Conservation (phyloP, 768 basidiomycete species). For the Hemileccinum impolitum region DNA sequence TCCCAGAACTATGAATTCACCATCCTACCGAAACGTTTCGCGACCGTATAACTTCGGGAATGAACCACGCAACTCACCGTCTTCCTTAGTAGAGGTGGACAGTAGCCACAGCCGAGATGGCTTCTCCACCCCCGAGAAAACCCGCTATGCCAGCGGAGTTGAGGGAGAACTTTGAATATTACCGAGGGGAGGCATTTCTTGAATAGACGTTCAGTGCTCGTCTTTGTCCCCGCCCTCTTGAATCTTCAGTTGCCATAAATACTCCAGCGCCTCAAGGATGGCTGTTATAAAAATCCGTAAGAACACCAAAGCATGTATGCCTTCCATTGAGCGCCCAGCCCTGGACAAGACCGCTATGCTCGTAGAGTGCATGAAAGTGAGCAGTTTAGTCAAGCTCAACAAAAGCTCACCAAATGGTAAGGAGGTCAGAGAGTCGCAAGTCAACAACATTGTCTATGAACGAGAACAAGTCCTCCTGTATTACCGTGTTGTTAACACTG, state of each 20-base stretch:
- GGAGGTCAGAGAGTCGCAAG: neutral
- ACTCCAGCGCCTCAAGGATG: neutral
- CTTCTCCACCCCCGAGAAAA: slow-evolving; percentile 36
- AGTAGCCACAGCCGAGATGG: slow-evolving; percentile 33
- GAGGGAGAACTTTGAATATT: slow-evolving; percentile 14
- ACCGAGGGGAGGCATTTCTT: slow-evolving; percentile 11
- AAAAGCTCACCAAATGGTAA: too few relatives aligned
- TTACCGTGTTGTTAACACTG: neutral
- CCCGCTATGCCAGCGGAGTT: slow-evolving; percentile 33
- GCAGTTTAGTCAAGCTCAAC: too few relatives aligned
- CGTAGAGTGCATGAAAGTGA: too few relatives aligned
- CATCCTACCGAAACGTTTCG: slow-evolving; percentile 31
- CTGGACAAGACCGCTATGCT: neutral
- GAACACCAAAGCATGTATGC: neutral
- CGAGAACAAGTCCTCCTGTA: too few relatives aligned
- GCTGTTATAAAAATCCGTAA: neutral
- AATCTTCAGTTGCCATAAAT: too few relatives aligned
- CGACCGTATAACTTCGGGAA: slow-evolving; percentile 32
- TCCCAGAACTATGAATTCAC: slow-evolving; percentile 32
- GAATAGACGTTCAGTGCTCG: neutral
- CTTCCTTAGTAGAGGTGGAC: slow-evolving; percentile 30
- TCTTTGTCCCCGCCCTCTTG: too few relatives aligned
- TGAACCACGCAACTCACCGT: slow-evolving; percentile 37
- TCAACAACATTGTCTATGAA: neutral
- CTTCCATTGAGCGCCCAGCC: neutral